These are phyloP conservation scores for Sporothrix sp. DNA, from an alignment of 2,329 filamentous ascomycete species.

Conservation along the genomic window DNA sequence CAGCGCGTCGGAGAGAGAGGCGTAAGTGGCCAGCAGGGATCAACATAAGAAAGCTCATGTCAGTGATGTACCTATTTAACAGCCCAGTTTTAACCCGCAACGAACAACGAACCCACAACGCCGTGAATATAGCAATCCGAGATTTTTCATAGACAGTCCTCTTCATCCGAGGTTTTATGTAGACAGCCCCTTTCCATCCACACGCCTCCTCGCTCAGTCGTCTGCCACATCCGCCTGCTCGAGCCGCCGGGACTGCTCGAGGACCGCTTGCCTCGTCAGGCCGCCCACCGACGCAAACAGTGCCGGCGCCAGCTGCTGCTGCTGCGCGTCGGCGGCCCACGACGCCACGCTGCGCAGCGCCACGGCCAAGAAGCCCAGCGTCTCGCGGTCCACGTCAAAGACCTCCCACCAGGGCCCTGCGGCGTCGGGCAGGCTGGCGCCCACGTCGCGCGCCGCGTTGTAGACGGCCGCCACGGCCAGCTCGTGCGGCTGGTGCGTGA, in stretches of 20 bases:
- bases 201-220: too few species aligned
- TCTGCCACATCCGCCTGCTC: too few species aligned
- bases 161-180: too few species aligned
- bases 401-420: constrained; percentile 94
- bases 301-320: constrained; percentile 31
- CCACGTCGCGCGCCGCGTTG: constrained; percentile 68
- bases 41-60: too few species aligned
- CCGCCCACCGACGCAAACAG: constrained; percentile 28
- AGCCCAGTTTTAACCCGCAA: too few species aligned
- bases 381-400: constrained; percentile 90
- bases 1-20: constrained; percentile 25
- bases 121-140: too few species aligned
- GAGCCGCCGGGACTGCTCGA: constrained; percentile 48
- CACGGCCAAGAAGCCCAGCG: constrained; percentile 85
- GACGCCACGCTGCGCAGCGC: constrained; percentile 70
- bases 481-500: constrained; percentile 82
- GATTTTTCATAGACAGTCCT: too few species aligned
- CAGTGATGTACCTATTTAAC: too few species aligned
- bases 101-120: too few species aligned
- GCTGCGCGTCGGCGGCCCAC: constrained; percentile 45
- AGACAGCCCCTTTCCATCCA: too few species aligned
- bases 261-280: constrained; percentile 48
- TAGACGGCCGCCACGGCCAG: constrained; percentile 87
- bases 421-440: constrained; percentile 57
- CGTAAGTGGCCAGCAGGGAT: too few species aligned